These are phyloP conservation scores for Nicotiana otophora DNA, from an alignment of 257 asterid species.

Conservation along the genomic window DNA sequence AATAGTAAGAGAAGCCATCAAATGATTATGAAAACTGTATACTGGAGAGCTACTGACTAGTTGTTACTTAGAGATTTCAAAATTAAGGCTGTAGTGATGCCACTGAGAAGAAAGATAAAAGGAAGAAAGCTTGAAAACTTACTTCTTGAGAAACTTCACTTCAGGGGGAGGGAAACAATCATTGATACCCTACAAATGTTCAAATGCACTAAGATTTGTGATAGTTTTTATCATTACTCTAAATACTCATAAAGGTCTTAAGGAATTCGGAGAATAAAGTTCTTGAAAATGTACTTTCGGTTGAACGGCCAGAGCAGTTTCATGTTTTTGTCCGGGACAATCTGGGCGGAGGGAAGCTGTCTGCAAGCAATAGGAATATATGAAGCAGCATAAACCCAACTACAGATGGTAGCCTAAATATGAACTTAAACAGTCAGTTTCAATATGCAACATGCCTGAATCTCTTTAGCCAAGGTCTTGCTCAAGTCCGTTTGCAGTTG, in stretches of 20 bases:
- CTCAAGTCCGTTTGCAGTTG: slow-evolving; percentile 45
- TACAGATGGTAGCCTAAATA: slow-evolving; percentile 17
- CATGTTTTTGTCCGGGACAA: slow-evolving; percentile 29
- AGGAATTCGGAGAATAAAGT: neutral
- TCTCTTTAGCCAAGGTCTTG: slow-evolving; percentile 47
- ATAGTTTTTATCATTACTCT: slow-evolving; percentile 14
- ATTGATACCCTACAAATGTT: slow-evolving; percentile 42
- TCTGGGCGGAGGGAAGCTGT: slow-evolving; percentile 46
- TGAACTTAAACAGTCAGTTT: neutral
- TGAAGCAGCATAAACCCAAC: slow-evolving; percentile 15
- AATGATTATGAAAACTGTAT: too few species aligned
- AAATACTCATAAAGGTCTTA: slow-evolving; percentile 11
- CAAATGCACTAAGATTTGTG: slow-evolving; percentile 13
- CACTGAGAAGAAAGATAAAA: slow-evolving; percentile 4
- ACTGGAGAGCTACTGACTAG: too few species aligned
- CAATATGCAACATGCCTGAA: slow-evolving; percentile 44
- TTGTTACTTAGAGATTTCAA: neutral
- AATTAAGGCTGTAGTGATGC: neutral
- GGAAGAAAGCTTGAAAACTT: slow-evolving; percentile 19
- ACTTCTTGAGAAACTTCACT: slow-evolving; percentile 41
- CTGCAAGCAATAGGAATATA: slow-evolving; percentile 36
- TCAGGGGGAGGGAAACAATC: slow-evolving; percentile 29
- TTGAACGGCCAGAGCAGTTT: slow-evolving; percentile 26
- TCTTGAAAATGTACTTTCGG: slow-evolving; percentile 34
- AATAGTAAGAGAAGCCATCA: too few species aligned